phyloP scores from a whole-genome alignment of 306 rosid species.

The Neltuma alba region DNA sequence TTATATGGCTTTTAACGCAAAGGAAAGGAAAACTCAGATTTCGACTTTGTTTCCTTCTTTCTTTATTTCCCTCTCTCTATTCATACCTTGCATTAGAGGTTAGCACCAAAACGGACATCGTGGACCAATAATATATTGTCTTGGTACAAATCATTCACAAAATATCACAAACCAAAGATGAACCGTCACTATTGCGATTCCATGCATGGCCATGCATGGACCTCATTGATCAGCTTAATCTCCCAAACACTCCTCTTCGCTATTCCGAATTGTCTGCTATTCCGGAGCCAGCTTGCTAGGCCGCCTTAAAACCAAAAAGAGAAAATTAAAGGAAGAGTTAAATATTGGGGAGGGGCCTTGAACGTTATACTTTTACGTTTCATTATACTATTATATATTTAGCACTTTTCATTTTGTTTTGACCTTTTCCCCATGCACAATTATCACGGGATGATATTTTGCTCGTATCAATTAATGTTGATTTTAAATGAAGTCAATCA shows the following conservation, averaged over 20 bases:
- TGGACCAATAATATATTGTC: constrained; percentile 20
- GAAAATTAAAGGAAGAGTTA: neutral
- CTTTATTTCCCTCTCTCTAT: neutral
- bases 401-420: neutral
- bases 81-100: too few relatives aligned
- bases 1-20: constrained; percentile 1
- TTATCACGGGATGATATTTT: neutral
- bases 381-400: too few relatives aligned
- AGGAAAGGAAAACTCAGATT: constrained; percentile 11
- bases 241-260: neutral
- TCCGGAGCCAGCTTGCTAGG: neutral
- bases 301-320: neutral
- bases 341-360: neutral
- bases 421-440: neutral
- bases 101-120: constrained; percentile 28
- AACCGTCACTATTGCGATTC: neutral
- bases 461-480: neutral
- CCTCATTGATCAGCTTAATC: neutral
- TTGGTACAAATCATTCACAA: constrained; percentile 1
- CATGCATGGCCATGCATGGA: neutral
- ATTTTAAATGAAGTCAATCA: constrained; percentile 5
- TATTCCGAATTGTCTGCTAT: neutral
- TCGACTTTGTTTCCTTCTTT: constrained; percentile 9
- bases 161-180: constrained; percentile 1
- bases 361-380: neutral